Conservation (phyloP, 805 yeast genomes). For the Saccharomycopsis fibuligera region DNA sequence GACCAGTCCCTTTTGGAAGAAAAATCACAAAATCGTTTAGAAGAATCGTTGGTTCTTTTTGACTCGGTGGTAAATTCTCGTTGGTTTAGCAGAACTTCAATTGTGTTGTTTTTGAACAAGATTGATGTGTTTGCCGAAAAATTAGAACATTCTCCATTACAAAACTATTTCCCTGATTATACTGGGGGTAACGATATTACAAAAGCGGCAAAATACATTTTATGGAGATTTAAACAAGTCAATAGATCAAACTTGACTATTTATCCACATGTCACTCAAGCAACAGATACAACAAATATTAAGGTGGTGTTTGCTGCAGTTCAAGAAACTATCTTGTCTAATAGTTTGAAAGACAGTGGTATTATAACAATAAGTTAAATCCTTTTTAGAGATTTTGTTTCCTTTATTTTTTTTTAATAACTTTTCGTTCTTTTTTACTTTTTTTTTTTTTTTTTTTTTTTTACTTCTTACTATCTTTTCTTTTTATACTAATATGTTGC, state of each 20-base stretch:
- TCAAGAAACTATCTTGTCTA: conserved; percentile 72
- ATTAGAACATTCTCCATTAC: conserved; percentile 72
- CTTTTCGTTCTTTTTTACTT: background rate
- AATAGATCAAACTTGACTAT: conserved; percentile 77
- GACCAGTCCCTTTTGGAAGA: conserved; percentile 83
- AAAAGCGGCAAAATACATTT: conserved; percentile 85
- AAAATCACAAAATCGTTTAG: conserved; percentile 65
- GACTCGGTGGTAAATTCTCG: conserved; percentile 88
- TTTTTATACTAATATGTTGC: conserved; percentile 1
- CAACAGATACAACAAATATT: conserved; percentile 87
- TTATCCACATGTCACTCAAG: conserved; percentile 90
- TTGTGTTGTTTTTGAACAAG: conserved; percentile 81
- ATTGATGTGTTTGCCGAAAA: conserved; percentile 88
- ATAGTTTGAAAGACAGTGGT: conserved; percentile 70
- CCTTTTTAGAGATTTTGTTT: background rate
- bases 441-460: too few species aligned
- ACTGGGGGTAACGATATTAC: conserved; percentile 85
- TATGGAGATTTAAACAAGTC: conserved; percentile 83
- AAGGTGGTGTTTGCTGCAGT: conserved; percentile 81
- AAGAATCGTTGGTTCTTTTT: conserved; percentile 75
- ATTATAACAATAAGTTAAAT: conserved; percentile 27
- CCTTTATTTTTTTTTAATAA: background rate
- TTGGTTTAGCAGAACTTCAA: conserved; percentile 86
- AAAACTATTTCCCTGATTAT: conserved; percentile 81
- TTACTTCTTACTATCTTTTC: background rate